These are phyloP conservation scores for Talaromyces funiculosus DNA, from an alignment of 2,329 filamentous ascomycete species.

Conservation along the genomic window DNA sequence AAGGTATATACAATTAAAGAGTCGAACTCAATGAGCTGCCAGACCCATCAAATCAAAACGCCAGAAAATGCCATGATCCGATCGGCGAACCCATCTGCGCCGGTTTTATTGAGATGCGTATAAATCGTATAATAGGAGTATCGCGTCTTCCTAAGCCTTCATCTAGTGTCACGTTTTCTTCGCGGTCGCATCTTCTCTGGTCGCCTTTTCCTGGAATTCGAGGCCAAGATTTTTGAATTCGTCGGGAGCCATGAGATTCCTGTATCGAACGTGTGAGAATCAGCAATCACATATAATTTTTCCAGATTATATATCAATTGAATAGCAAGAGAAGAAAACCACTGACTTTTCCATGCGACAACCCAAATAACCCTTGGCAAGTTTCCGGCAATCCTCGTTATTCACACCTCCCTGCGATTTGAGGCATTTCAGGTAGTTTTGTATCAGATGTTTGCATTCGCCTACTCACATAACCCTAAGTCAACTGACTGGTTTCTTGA, in stretches of 20 bases:
- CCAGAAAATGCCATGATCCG: conserved; percentile 8
- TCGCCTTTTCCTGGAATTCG: conserved; percentile 39
- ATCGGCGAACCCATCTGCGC: not conserved
- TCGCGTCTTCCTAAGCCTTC: not conserved
- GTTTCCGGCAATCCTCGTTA: conserved; percentile 72
- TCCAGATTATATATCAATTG: no score
- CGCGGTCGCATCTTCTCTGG: conserved; percentile 14
- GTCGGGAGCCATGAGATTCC: conserved; percentile 93
- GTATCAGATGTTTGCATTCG: conserved; percentile 90
- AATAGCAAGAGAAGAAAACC: no score
- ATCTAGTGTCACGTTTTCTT: not conserved
- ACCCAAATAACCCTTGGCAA: conserved; percentile 82
- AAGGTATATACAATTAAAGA: not conserved
- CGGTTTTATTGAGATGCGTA: not conserved
- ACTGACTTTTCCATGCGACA: conserved; percentile 92
- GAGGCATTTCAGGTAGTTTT: conserved; percentile 77
- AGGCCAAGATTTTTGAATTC: conserved; percentile 94
- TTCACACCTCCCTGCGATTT: conserved; percentile 79
- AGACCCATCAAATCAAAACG: not conserved
- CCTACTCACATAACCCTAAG: conserved; percentile 45
- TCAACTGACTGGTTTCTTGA: not conserved
- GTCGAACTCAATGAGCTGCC: not conserved
- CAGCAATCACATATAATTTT: no score
- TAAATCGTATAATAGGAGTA: not conserved
- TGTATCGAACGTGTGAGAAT: conserved; percentile 35